Evolutionary conservation across 2,329 filamentous ascomycete species (phyloP).

Genomic region (Annulohypoxylon truncatum): DNA sequence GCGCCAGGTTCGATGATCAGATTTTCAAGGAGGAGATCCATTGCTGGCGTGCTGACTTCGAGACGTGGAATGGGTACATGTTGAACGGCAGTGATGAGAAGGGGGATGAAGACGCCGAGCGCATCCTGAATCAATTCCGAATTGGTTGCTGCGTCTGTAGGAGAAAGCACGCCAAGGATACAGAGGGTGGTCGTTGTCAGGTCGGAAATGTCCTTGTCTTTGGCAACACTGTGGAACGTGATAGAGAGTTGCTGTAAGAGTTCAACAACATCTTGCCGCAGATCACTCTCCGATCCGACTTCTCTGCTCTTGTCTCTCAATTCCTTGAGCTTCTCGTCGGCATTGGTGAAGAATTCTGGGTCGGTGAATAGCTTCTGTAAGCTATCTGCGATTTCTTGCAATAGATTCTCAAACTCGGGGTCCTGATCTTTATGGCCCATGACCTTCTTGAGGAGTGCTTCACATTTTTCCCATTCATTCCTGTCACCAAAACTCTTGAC

Average conservation of each 20-base stretch:
- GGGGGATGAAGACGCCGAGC: slow-evolving; percentile 83
- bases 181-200: slow-evolving; percentile 74
- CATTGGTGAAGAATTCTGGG: slow-evolving; percentile 84
- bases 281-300: slow-evolving; percentile 72
- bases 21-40: slow-evolving; percentile 90
- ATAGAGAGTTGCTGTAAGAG: slow-evolving; percentile 75
- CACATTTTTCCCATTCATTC: slow-evolving; percentile 79
- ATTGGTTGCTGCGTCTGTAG: slow-evolving; percentile 72
- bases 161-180: slow-evolving; percentile 77
- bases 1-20: slow-evolving; percentile 88
- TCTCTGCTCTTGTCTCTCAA: slow-evolving; percentile 69
- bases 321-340: slow-evolving; percentile 65
- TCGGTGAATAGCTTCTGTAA: slow-evolving; percentile 86
- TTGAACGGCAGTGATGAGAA: slow-evolving; percentile 81
- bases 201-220: slow-evolving; percentile 78
- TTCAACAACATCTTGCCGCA: slow-evolving; percentile 78
- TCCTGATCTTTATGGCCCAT: slow-evolving; percentile 80
- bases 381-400: slow-evolving; percentile 77
- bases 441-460: slow-evolving; percentile 75
- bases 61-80: slow-evolving; percentile 90
- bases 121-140: slow-evolving; percentile 78
- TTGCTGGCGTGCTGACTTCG: slow-evolving; percentile 84
- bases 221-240: slow-evolving; percentile 74
- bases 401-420: slow-evolving; percentile 82
- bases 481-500: slow-evolving; percentile 81